phyloP scores from a whole-genome alignment of 305 asterid species.

The Euphrasia arctica region DNA sequence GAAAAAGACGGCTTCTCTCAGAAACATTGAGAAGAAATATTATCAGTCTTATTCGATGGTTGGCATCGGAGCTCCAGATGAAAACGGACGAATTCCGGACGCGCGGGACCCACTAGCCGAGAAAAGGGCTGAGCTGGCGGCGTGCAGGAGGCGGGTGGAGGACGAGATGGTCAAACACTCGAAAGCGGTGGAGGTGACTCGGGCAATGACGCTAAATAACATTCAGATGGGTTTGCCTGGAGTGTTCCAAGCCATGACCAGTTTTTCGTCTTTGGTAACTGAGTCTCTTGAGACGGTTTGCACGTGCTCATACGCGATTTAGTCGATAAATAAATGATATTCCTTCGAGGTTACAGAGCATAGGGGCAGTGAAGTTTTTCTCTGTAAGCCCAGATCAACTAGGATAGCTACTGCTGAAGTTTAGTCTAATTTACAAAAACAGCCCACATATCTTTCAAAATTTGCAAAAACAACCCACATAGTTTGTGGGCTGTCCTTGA shows the following conservation, averaged over 20 bases:
- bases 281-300: slow-evolving; percentile 82
- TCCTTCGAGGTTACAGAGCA: no score
- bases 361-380: slow-evolving; percentile 15
- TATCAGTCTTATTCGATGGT: slow-evolving; percentile 80
- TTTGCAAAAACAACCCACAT: no score
- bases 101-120: slow-evolving; percentile 84
- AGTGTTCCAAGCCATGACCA: slow-evolving; percentile 90
- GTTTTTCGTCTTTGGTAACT: slow-evolving; percentile 68
- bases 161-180: slow-evolving; percentile 77
- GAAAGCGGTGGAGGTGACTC: slow-evolving; percentile 83
- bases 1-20: slow-evolving; percentile 59
- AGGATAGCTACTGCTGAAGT: not conserved
- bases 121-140: slow-evolving; percentile 73
- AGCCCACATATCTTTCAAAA: no score
- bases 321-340: slow-evolving; percentile 19
- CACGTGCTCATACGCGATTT: slow-evolving; percentile 71
- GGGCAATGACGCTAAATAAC: slow-evolving; percentile 87
- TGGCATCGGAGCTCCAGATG: slow-evolving; percentile 64
- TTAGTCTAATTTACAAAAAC: no score
- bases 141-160: slow-evolving; percentile 67
- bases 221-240: slow-evolving; percentile 95
- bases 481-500: no score
- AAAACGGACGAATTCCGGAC: slow-evolving; percentile 48
- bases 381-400: slow-evolving; percentile 15
- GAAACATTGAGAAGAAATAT: slow-evolving; percentile 75